Evolutionary conservation across 345 rosid genomes (phyloP).

Genomic region (Euphorbia pulcherrima): DNA sequence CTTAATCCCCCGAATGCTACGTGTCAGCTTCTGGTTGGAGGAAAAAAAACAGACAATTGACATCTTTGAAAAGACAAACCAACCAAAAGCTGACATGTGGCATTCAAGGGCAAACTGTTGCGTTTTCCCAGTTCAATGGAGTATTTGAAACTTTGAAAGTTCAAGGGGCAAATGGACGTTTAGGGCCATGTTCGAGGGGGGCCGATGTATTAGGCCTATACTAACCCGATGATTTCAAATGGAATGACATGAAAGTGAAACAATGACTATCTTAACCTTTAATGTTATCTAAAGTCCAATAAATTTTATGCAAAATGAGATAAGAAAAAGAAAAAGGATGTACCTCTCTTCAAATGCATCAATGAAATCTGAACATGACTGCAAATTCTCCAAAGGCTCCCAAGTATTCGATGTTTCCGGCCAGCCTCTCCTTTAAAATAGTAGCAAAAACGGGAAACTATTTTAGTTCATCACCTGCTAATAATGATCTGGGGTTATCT

Average conservation of each 20-base stretch:
- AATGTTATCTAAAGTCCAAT: conserved; percentile 1
- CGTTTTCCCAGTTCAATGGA: too few relatives aligned
- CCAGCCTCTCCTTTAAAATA: conserved; percentile 88
- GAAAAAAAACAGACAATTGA: too few relatives aligned
- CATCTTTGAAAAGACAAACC: too few relatives aligned
- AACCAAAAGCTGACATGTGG: too few relatives aligned
- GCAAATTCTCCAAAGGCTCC: conserved; percentile 96
- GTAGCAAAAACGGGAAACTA: neutral
- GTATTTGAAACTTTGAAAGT: too few relatives aligned
- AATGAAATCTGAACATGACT: conserved; percentile 84
- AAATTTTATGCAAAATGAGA: neutral
- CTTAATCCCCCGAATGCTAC: too few relatives aligned
- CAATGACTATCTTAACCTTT: neutral
- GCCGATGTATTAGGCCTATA: too few relatives aligned
- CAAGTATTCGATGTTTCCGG: conserved; percentile 92
- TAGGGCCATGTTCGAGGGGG: too few relatives aligned
- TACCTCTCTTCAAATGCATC: conserved; percentile 95
- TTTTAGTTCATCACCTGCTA: neutral
- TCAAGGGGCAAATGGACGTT: too few relatives aligned
- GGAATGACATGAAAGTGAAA: neutral
- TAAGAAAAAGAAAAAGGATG: conserved; percentile 12
- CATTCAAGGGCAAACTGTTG: too few relatives aligned
- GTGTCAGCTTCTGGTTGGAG: too few relatives aligned
- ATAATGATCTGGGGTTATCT: neutral
- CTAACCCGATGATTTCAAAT: conserved; percentile 7